Base-by-base conservation (phyloP, 192 early-diverging fungal genomes). In the Umbelopsis sp. region DNA sequence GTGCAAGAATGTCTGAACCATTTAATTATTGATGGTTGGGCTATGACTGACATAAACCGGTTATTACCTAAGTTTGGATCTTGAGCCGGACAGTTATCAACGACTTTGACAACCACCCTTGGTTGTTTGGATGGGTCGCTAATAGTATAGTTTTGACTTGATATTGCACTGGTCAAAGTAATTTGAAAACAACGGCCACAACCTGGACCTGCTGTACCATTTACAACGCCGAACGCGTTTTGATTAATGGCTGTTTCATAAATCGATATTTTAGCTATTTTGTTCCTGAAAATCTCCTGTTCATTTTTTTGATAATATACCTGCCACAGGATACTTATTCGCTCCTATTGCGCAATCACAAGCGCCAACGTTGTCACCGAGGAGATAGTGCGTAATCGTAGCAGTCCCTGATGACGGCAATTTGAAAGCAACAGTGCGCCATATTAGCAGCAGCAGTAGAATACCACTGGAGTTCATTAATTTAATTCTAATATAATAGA, bases 321-420 rank as follows among this genome's bases (percentile, higher is more conserved):
- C 69, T 46, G 69, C 69, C 35, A 71, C 69, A 11, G 69, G 69
- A 61, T 44, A 53, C 13, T 35, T 58, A 35, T 71, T 71, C 15
- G 69, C 69, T 5, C 69, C 69, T 4, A 51, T 71, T 37, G 27
- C 37, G 45, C 69, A 71, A 46, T 71, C 69, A 53, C 69, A 71
- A 20, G 69, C 69, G 22, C 69, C 69, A 20, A 71, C 69, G 27
- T 52, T 58, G 52, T 58, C 52, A 41, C 69, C 69, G 30, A 71
- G 69, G 16, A 58, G 35, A n/a, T 71, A 71, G 46, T 71, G 69
- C 3, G 69, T 71, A 23, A 71, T 52, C 2, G 69, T 71, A 27
- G 69, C 69, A 6, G 50, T 71, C 0, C 69, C 69, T 16, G 49
- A 41, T 27, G 50, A 58, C 18, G 69, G 69, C 13, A 71, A 58